Evolutionary conservation across 129 eudicot species (phyloP), one percentile per base, ranked within the genome.

Genomic region (Calendula officinalis): DNA sequence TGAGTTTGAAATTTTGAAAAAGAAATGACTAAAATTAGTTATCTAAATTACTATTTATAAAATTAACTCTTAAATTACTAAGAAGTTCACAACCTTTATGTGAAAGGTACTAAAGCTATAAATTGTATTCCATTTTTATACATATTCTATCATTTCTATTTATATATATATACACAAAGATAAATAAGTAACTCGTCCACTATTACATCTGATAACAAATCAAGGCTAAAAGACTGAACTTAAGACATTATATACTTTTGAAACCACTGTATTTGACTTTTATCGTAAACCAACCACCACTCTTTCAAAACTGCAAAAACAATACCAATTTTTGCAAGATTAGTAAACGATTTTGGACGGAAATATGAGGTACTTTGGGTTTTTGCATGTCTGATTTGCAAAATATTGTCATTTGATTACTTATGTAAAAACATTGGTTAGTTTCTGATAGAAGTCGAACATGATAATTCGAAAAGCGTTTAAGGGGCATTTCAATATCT

Each of bases 321-420:
- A 62, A 27, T 8, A 61, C 11, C 12, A 63, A 44, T 40, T 47
- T 33, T 42, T 53, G 62, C 65, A 72, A 72, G 77, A 53, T 22
- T 22, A 22, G 53, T 63, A 54, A 34, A 30, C 46, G 0, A 42
- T 16, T 41, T 33, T 33, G 40, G 48, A 69, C 39, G 12, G 7
- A 55, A 15, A 16, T n/a, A 42, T 55, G 30, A 36, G 8, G 14
- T 7, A 15, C 36, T 0, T 61, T 42, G 41, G 44, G 11, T 61
- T 33, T 5, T 5, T 14, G 6, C 3, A n/a, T 8, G 33, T 52
- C 60, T 39, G 4, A 38, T 52, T 60, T 49, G 75, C 44, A 39
- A 64, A 5, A 40, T 62, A 35, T 43, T 52, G 13, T 53, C 5
- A n/a, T 16, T 56, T 52, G 15, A 8, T 2, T 34, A 17, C 8